Evolutionary conservation across 768 basidiomycete species (phyloP).

Genomic region (Suillus cothurnatus): DNA sequence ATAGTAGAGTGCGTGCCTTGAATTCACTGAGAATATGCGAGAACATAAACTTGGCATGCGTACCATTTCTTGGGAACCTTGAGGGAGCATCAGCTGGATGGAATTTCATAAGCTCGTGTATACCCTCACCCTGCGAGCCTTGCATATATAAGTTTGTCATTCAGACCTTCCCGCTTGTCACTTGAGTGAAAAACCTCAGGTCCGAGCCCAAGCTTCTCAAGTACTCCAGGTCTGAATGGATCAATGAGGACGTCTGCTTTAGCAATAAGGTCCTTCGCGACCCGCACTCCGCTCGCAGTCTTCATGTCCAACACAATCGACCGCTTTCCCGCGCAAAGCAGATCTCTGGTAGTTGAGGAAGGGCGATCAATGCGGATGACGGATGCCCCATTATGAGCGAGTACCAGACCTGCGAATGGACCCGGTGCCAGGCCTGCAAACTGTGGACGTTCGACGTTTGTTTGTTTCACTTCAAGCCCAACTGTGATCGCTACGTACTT

Average conservation of each 20-base stretch:
- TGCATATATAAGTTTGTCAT: slow-evolving; percentile 71
- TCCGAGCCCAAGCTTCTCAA: slow-evolving; percentile 76
- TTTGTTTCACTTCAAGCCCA: neutral
- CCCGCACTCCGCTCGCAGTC: slow-evolving; percentile 52
- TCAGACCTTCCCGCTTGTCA: slow-evolving; percentile 47
- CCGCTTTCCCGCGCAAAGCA: slow-evolving; percentile 72
- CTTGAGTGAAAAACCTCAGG: slow-evolving; percentile 70
- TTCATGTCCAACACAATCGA: slow-evolving; percentile 76
- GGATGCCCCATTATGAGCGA: slow-evolving; percentile 79
- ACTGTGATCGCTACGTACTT: slow-evolving; percentile 36
- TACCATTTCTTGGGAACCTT: slow-evolving; percentile 68
- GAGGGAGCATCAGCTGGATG: slow-evolving; percentile 5
- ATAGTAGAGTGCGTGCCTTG: slow-evolving; percentile 71
- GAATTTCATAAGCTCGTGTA: slow-evolving; percentile 5
- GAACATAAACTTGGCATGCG: slow-evolving; percentile 11
- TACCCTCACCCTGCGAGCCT: slow-evolving; percentile 66
- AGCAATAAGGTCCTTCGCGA: slow-evolving; percentile 58
- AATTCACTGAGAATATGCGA: slow-evolving; percentile 18
- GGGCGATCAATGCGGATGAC: slow-evolving; percentile 76
- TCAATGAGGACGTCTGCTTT: slow-evolving; percentile 83
- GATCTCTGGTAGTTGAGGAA: slow-evolving; percentile 45
- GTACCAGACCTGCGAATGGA: slow-evolving; percentile 75
- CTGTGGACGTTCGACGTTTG: slow-evolving; percentile 35
- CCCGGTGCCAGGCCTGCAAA: slow-evolving; percentile 84
- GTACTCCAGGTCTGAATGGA: slow-evolving; percentile 80